Evolutionary conservation across 2,329 filamentous ascomycete species (phyloP).

Genomic region (Lasiodiplodia theobromae): DNA sequence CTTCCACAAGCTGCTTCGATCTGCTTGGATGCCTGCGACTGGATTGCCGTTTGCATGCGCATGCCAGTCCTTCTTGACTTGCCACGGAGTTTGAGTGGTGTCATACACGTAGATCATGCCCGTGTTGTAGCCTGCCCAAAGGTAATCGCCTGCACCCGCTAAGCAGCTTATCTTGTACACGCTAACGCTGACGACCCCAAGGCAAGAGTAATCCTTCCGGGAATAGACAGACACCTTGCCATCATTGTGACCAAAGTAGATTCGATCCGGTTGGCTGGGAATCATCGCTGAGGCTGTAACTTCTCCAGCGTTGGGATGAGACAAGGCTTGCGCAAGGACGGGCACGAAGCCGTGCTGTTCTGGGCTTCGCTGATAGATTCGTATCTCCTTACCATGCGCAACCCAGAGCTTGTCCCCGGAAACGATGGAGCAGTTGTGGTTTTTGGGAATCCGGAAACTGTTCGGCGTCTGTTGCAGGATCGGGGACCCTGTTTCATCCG

Average conservation of each 20-base stretch:
- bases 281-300: constrained; percentile 84
- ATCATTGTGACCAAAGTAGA: constrained; percentile 91
- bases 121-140: constrained; percentile 96
- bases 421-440: constrained; percentile 87
- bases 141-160: constrained; percentile 76
- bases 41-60: constrained; percentile 90
- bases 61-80: constrained; percentile 91
- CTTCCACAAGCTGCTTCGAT: constrained; percentile 83
- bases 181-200: constrained; percentile 85
- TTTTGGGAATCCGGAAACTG: constrained; percentile 78
- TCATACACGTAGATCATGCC: constrained; percentile 96
- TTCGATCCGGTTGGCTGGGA: constrained; percentile 75
- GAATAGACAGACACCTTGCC: constrained; percentile 97
- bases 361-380: constrained; percentile 78
- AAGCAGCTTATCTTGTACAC: constrained; percentile 94
- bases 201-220: constrained; percentile 74
- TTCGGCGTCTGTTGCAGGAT: constrained; percentile 77
- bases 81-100: constrained; percentile 81
- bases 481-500: constrained; percentile 76
- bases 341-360: constrained; percentile 76
- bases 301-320: constrained; percentile 78
- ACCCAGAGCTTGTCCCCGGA: constrained; percentile 88
- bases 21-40: constrained; percentile 77
- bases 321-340: constrained; percentile 73
- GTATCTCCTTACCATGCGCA: constrained; percentile 83